Conservation (phyloP, 2,329 filamentous ascomycete genomes). For the Colletotrichum lini region DNA sequence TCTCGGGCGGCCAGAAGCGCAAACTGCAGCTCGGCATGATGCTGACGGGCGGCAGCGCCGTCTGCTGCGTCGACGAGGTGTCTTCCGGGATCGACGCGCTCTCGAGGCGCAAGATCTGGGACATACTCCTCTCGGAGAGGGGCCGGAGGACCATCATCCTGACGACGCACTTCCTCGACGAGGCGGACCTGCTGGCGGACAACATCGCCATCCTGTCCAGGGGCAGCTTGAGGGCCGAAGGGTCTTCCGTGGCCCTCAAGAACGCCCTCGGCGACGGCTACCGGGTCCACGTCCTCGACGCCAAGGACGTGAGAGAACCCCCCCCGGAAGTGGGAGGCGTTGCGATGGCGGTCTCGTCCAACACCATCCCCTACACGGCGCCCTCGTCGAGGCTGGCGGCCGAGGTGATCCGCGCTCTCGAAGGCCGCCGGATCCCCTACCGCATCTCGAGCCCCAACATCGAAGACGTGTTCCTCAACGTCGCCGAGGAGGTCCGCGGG, state of each 20-base stretch:
- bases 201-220: conserved; percentile 80
- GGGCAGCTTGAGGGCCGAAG: conserved; percentile 75
- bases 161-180: conserved; percentile 84
- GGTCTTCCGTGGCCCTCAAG: conserved; percentile 79
- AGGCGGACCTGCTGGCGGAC: conserved; percentile 80
- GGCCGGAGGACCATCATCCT: conserved; percentile 77
- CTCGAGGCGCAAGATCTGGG: conserved; percentile 63
- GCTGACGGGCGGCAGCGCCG: conserved; percentile 80
- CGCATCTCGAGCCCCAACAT: conserved; percentile 91
- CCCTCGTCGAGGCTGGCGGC: conserved; percentile 79
- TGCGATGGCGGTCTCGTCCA: conserved; percentile 72
- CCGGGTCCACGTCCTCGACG: conserved; percentile 51
- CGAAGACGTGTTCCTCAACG: conserved; percentile 90
- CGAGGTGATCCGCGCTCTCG: conserved; percentile 77
- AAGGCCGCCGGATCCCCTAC: conserved; percentile 81
- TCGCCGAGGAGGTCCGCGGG: conserved; percentile 83
- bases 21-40: conserved; percentile 85
- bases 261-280: conserved; percentile 69
- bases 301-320: conserved; percentile 61
- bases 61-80: conserved; percentile 84
- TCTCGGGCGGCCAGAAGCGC: conserved; percentile 83
- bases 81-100: conserved; percentile 81
- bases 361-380: conserved; percentile 82
- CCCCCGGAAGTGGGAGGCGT: conserved; percentile 69
- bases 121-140: conserved; percentile 78